Evolutionary conservation across 73 alveolate genomes (phyloP), one percentile per base, ranked within the genome.

Genomic region (Paraurostyla sp.): DNA sequence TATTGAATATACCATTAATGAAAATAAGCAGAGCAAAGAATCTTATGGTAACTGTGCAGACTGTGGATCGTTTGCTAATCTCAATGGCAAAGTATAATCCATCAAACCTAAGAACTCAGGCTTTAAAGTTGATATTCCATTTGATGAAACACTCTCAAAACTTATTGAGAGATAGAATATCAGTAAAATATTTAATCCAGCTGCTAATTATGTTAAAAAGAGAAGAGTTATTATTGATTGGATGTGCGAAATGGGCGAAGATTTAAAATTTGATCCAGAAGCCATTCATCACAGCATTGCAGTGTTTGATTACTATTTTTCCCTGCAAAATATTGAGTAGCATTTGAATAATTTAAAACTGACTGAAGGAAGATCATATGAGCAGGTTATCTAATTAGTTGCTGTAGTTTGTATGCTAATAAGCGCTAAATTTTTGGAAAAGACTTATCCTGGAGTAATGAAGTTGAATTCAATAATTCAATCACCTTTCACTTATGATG

Each of bases 231-330:
- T 92, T 45, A 81, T 92, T 25, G 97, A 92, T 46, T 92, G 94
- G 92, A 92, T 92, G 94, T 82, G 93, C 38, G 95, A 92, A 58
- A 49, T 81, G 63, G 93, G 95, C 16, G 95, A 92, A n/a, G 80
- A 68, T 11, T 43, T 88, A 6, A 18, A 75, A n/a, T 76, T 58
- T 38, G 50, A 80, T 27, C 71, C 41, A 41, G 80, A 75, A 11
- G 87, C 97, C 9, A 89, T 89, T 29, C 97, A 92, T 41, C 90
- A 80, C 56, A 51, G 95, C n/a, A 89, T 81, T 22, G 92, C 92
- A 1, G 62, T 90, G 7, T 65, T 83, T 49, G 95, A 90, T 51
- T 27, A 76, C 22, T 83, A 42, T 45, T 80, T 35, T 52, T 32
- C 91, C 20, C 6, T 59, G 7, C 75, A 16, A 46, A 46, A 75